These are phyloP conservation scores for Termitomyces sp. DNA, from an alignment of 768 basidiomycete species.

Conservation along the genomic window DNA sequence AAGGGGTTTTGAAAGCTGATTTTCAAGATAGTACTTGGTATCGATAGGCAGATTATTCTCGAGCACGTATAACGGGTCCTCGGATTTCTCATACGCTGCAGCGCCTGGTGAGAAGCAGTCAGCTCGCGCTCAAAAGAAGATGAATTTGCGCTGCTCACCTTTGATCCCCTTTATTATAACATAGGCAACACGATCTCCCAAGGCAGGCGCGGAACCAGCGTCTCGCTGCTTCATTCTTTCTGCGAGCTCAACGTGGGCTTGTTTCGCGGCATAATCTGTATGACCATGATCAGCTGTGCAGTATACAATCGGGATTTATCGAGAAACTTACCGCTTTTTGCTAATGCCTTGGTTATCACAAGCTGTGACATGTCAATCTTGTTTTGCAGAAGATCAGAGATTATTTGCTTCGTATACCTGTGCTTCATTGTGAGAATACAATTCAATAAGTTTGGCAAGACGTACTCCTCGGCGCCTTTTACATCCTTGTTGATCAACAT, in stretches of 20 bases:
- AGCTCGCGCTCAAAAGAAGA: neutral
- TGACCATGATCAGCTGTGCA: neutral
- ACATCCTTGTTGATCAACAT: conserved; percentile 96
- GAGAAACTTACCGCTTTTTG: conserved; percentile 66
- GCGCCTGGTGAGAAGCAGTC: conserved; percentile 49
- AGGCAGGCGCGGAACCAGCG: conserved; percentile 94
- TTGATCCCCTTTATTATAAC: conserved; percentile 97
- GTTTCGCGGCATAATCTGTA: conserved; percentile 87
- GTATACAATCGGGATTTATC: neutral
- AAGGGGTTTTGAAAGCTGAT: conserved; percentile 94
- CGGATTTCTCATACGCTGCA: conserved; percentile 97
- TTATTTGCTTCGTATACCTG: conserved; percentile 91
- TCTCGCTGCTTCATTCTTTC: conserved; percentile 95
- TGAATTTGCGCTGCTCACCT: conserved; percentile 37
- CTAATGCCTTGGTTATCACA: conserved; percentile 95
- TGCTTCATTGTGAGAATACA: conserved; percentile 3
- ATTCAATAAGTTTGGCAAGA: neutral
- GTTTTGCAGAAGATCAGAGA: conserved; percentile 92
- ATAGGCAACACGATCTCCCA: conserved; percentile 98
- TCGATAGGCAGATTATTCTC: conserved; percentile 99
- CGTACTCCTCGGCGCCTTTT: conserved; percentile 86
- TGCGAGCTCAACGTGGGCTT: conserved; percentile 94
- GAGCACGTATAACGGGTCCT: conserved; percentile 94
- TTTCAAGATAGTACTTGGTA: conserved; percentile 96
- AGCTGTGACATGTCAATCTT: conserved; percentile 98